phyloP scores from a whole-genome alignment of 169 alveolate species.

The Pseudocohnilembus persalinus region DNA sequence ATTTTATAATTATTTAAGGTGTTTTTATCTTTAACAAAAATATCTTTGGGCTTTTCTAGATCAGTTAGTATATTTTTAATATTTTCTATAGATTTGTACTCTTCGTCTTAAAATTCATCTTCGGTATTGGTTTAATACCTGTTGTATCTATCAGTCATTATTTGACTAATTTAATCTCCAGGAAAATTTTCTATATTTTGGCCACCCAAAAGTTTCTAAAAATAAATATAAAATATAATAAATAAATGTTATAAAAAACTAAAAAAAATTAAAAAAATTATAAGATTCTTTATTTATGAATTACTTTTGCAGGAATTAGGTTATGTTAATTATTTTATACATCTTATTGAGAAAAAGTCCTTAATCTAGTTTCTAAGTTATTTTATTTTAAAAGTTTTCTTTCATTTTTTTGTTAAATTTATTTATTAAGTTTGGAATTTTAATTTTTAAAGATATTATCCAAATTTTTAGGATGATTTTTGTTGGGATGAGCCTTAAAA shows the following conservation, averaged over 20 bases:
- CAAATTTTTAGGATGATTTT: neutral
- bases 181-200: neutral
- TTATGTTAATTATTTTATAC: too few relatives aligned
- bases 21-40: neutral
- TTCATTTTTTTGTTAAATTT: neutral
- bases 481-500: neutral
- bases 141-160: neutral
- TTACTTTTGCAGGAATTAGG: neutral
- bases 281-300: too few relatives aligned
- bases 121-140: neutral
- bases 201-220: neutral
- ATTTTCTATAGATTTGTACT: neutral
- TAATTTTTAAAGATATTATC: neutral
- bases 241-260: neutral
- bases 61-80: neutral
- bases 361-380: neutral
- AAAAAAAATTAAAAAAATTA: too few relatives aligned
- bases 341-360: neutral
- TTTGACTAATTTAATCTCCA: neutral
- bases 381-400: too few relatives aligned
- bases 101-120: neutral
- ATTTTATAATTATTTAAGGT: neutral
- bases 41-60: neutral
- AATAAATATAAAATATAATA: too few relatives aligned
- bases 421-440: neutral